These are phyloP conservation scores for Hawksworthiomyces lignivorus DNA, from an alignment of 2,329 filamentous ascomycete species.

Conservation along the genomic window DNA sequence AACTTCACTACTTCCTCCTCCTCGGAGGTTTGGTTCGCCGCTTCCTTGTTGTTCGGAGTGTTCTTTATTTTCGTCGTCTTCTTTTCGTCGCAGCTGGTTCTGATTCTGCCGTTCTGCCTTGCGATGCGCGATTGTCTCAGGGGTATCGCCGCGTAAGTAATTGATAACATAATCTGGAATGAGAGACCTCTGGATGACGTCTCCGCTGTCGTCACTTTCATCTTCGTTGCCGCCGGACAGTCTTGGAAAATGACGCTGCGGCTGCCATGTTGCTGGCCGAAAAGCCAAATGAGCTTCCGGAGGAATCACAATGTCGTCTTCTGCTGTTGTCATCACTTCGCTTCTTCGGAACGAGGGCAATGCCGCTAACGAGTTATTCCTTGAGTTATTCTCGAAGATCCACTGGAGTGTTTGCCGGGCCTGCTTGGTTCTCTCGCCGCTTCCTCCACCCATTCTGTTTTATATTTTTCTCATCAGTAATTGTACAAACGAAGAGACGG, in stretches of 20 bases:
- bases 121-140: constrained; percentile 41
- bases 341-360: not conserved
- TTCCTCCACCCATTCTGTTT: not conserved
- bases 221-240: constrained; percentile 1
- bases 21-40: not conserved
- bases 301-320: not conserved
- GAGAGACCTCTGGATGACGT: constrained; percentile 29
- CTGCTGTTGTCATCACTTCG: too few species aligned
- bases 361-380: constrained; percentile 11
- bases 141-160: constrained; percentile 48
- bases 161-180: constrained; percentile 50
- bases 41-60: not conserved
- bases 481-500: too few species aligned
- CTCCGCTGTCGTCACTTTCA: constrained; percentile 13
- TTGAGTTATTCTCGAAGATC: constrained; percentile 27
- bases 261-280: constrained; percentile 21
- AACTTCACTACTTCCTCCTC: not conserved
- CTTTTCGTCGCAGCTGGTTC: constrained; percentile 14
- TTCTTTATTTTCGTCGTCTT: too few species aligned
- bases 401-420: constrained; percentile 22
- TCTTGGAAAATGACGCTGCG: constrained; percentile 2
- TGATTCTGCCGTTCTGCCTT: constrained; percentile 20
- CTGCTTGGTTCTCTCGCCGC: too few species aligned
- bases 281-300: constrained; percentile 3
- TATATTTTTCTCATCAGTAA: too few species aligned